Evolutionary conservation across 2,329 filamentous ascomycete species (phyloP), one percentile per base, ranked within the genome.

Genomic region (Xylariales sp.): DNA sequence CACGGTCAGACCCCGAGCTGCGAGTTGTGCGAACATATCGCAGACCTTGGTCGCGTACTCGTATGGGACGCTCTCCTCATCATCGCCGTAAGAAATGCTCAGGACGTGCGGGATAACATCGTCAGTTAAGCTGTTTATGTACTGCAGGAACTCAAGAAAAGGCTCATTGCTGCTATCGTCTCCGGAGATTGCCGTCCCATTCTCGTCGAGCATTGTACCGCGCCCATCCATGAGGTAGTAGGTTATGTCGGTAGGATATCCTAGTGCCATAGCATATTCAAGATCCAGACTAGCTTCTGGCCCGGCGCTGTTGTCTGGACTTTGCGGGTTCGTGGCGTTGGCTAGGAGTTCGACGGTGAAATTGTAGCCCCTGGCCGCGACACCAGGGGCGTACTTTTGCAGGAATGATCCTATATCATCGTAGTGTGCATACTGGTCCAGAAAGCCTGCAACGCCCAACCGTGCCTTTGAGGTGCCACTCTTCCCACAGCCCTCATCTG

Each of bases 81-180:
- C 67, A 47, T 86, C 82, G 14, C 76, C 80, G 51, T 86, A 86
- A 0, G 79, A 84, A 7, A 76, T 80, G 25, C 71, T 73, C 38
- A 86, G 69, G 14, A 82, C 73, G 3, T 76, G 70, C 0, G 82
- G 80, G 1, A 86, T 62, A 12, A 73, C 58, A 3, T 65, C 56
- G 37, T 76, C 68, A 5, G 69, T 60, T 33, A 77, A 66, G 31
- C 63, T 58, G 1, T 83, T 64, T 3, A 85, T 61, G 56, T 75
- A 76, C 43, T 76, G 68, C 7, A 84, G 68, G 60, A 78, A 84
- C 14, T 74, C 73, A 1, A 85, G 66, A 56, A 82, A 86, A 0
- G 81, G 81, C 62, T 86, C 82, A 57, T 85, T 82, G 10, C n/a
- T n/a, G n/a, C n/a, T n/a, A 48, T 63, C 48, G 6, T 54, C 55